phyloP scores from a whole-genome alignment of 129 eudicot species.

The Erigeron canadensis region DNA sequence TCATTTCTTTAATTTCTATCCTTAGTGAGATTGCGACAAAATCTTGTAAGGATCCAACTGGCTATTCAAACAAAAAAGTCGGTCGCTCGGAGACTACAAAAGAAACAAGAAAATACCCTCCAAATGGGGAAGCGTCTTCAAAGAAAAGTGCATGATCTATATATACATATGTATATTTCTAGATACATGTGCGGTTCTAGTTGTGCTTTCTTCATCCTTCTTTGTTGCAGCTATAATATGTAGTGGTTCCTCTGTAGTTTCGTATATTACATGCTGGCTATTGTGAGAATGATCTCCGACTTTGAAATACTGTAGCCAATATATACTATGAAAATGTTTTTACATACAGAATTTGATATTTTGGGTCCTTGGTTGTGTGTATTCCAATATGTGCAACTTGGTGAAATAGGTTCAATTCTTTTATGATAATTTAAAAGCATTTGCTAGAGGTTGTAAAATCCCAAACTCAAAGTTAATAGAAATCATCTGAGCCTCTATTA shows the following conservation, averaged over 20 bases:
- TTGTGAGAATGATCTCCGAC: background rate
- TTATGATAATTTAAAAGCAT: too few relatives aligned
- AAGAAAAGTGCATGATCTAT: conserved; percentile 5
- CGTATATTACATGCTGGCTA: background rate
- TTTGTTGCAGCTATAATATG: conserved; percentile 1
- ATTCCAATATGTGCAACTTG: background rate
- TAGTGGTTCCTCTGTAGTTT: background rate
- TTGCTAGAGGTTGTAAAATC: too few relatives aligned
- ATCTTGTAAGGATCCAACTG: background rate
- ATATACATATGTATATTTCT: background rate
- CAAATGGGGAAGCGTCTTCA: background rate
- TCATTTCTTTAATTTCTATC: background rate
- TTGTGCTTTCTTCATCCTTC: background rate
- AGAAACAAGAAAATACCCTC: background rate
- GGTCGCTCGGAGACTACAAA: background rate
- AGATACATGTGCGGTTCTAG: background rate
- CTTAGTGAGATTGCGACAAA: background rate
- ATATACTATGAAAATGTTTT: background rate
- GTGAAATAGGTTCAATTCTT: too few relatives aligned
- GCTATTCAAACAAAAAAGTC: background rate
- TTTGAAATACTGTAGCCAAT: background rate
- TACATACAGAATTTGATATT: background rate
- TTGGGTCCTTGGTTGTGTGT: background rate
- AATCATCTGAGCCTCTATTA: too few relatives aligned
- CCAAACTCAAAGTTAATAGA: too few relatives aligned